Percentiles rank a stretch among this genome's conserved stretches.
Conservation (phyloP, 495 filamentous ascomycete genomes). For the Daldinia caldariorum region DNA sequence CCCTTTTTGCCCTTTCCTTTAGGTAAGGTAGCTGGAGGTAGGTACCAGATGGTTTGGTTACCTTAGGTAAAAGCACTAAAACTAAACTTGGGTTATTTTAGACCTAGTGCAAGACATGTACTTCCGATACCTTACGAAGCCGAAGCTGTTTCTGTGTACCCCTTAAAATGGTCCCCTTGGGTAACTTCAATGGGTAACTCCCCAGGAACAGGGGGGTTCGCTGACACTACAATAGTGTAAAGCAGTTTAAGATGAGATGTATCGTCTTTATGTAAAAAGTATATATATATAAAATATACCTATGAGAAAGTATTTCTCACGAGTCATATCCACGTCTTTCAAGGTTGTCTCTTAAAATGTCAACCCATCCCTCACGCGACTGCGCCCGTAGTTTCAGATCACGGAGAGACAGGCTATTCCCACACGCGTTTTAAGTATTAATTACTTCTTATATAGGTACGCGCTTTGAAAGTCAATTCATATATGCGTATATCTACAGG, state of each 20-base stretch:
- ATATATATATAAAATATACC: no score
- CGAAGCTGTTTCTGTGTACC: conserved; percentile 15
- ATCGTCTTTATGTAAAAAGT: background rate
- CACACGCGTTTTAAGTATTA: background rate
- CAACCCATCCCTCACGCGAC: conserved; percentile 34
- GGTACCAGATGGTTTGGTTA: conserved; percentile 2
- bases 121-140: conserved; percentile 6
- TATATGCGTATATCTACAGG: conserved; percentile 1
- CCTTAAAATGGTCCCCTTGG: conserved; percentile 5
- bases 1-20: background rate
- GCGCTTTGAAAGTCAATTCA: background rate
- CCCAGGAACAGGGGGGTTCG: conserved; percentile 20
- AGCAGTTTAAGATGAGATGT: conserved; percentile 31
- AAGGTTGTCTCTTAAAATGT: conserved; percentile 5
- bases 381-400: conserved; percentile 26
- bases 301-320: conserved; percentile 12
- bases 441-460: background rate
- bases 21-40: no score
- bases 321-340: background rate
- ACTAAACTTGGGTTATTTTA: background rate
- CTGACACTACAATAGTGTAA: conserved; percentile 3
- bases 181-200: background rate
- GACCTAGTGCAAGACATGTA: conserved; percentile 13
- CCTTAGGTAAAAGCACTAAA: background rate
- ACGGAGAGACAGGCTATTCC: conserved; percentile 2